phyloP scores from a whole-genome alignment of 805 yeast genomes.

The Nakazawaea anatomiae region DNA sequence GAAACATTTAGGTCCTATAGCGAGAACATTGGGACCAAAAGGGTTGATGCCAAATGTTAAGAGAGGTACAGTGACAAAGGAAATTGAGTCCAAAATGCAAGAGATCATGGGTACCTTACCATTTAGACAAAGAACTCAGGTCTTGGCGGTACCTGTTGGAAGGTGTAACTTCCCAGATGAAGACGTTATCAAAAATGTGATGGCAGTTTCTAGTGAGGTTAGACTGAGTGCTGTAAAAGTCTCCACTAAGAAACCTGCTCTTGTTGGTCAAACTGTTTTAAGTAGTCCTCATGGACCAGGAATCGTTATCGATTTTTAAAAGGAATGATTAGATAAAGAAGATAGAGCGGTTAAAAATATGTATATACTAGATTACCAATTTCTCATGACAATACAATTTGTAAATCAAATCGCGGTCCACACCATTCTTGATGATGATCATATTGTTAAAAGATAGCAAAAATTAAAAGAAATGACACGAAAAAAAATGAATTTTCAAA shows the following conservation, averaged over 20 bases:
- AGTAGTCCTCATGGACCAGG: slow-evolving; percentile 78
- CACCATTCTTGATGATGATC: too few relatives aligned
- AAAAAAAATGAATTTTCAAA: too few relatives aligned
- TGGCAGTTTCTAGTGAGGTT: slow-evolving; percentile 60
- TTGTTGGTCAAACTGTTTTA: slow-evolving; percentile 63
- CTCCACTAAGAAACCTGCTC: slow-evolving; percentile 60
- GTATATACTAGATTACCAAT: too few relatives aligned
- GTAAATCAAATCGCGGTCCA: too few relatives aligned
- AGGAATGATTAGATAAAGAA: too few relatives aligned
- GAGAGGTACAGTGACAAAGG: slow-evolving; percentile 79
- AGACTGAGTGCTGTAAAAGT: slow-evolving; percentile 46
- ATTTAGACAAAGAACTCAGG: slow-evolving; percentile 66
- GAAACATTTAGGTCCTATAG: slow-evolving; percentile 56
- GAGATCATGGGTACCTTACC: slow-evolving; percentile 62
- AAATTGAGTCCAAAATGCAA: slow-evolving; percentile 47
- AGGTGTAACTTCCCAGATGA: slow-evolving; percentile 72
- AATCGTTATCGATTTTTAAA: slow-evolving; percentile 51
- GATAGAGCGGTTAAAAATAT: not conserved
- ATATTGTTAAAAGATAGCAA: too few relatives aligned
- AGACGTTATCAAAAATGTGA: slow-evolving; percentile 66
- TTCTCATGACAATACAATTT: too few relatives aligned
- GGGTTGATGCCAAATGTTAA: slow-evolving; percentile 86
- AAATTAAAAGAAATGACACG: too few relatives aligned
- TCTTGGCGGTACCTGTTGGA: slow-evolving; percentile 65
- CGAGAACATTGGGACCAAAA: slow-evolving; percentile 80